Evolutionary conservation across 352 stramenopile species (phyloP), one percentile per base, ranked within the genome.

Genomic region (Phytophthora idaei): DNA sequence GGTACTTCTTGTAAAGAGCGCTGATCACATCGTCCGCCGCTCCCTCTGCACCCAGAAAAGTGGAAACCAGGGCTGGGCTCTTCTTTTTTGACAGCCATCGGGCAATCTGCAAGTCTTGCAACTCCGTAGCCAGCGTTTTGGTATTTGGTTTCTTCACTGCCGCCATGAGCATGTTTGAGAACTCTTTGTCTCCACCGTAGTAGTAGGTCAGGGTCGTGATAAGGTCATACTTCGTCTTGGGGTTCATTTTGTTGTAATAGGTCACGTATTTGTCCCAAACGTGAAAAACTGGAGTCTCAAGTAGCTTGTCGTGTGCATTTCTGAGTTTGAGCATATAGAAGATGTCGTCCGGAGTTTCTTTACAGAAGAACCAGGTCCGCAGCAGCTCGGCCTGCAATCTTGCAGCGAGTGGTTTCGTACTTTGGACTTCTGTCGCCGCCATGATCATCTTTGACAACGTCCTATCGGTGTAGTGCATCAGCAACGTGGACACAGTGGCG

Each of bases 361-460:
- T 15, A 25, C 8, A n/a, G 21, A 28, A 32, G 5, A 58, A 5
- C 57, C 57, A 64, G 8, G 31, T 31, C 7, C 31, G 21, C 2
- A 44, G 27, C 11, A 51, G 57, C 17, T 58, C 57, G n/a, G 57
- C 32, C 5, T 58, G 57, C 27, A 64, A 15, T 39, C 37, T 32
- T 2, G 57, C 50, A 11, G 57, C 57, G 25, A 64, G 21, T 10
- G n/a, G 28, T 14, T 52, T 57, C 25, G 49, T 42, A 5, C 6
- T 56, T 7, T 34, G 29, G 29, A 21, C 17, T 21, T 21, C 17
- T 21, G 17, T 21, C 1, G 60, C 60, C 11, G n/a, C 21, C 7
- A 61, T 12, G 12, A 61, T 46, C 60, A 61, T 61, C n/a, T 68
- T 56, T 5, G 53, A 68, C 9, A 4, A 4, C 36, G 6, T 57